These are phyloP conservation scores for Suillus subalutaceus DNA, from an alignment of 768 basidiomycete species.

Conservation along the genomic window DNA sequence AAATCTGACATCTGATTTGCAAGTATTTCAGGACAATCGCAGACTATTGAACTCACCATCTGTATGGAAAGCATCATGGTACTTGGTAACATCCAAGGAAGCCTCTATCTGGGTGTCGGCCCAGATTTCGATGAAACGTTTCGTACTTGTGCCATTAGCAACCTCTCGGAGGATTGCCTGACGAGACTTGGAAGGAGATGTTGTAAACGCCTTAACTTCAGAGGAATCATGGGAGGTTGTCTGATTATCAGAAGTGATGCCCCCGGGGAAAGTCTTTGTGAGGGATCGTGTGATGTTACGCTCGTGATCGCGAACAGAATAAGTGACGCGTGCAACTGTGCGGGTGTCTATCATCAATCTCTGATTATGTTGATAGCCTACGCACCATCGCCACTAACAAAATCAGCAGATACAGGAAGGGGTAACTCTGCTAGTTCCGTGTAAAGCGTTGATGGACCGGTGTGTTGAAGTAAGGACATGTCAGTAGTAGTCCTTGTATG, in stretches of 20 bases:
- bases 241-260: slow-evolving; percentile 13
- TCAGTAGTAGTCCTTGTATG: background rate
- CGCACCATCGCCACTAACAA: slow-evolving; percentile 27
- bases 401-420: background rate
- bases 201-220: slow-evolving; percentile 43
- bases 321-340: slow-evolving; percentile 47
- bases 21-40: background rate
- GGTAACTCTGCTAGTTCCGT: slow-evolving; percentile 3
- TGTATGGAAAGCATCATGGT: slow-evolving; percentile 60
- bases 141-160: slow-evolving; percentile 30
- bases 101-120: slow-evolving; percentile 43
- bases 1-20: slow-evolving; percentile 43
- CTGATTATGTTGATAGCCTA: slow-evolving; percentile 37
- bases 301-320: slow-evolving; percentile 52
- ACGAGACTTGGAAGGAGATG: slow-evolving; percentile 44
- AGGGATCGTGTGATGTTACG: slow-evolving; percentile 51
- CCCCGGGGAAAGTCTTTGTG: slow-evolving; percentile 36
- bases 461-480: background rate
- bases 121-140: slow-evolving; percentile 67
- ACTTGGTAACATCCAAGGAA: slow-evolving; percentile 57
- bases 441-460: background rate
- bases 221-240: slow-evolving; percentile 20
- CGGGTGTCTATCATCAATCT: background rate
- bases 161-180: slow-evolving; percentile 50
- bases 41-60: slow-evolving; percentile 47